phyloP scores from a whole-genome alignment of 2,329 filamentous ascomycete genomes.

The Dothiorella sarmentorum region DNA sequence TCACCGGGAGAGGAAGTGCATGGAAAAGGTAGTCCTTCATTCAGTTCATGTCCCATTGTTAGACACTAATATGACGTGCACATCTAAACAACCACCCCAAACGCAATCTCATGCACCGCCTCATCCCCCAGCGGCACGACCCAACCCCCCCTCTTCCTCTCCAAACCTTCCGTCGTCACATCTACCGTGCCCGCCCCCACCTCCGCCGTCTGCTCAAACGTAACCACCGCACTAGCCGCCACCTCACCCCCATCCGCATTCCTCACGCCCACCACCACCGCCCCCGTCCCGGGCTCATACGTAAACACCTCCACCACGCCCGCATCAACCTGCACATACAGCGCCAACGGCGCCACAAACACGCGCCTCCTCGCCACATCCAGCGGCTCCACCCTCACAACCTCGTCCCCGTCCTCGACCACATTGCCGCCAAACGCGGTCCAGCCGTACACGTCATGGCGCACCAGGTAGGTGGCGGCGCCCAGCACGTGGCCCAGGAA shows the following conservation, averaged over 20 bases:
- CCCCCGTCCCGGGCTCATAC: conserved; percentile 20
- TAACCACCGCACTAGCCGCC: conserved; percentile 20
- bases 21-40: background rate
- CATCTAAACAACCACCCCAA: no score
- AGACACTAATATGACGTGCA: background rate
- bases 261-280: conserved; percentile 18
- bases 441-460: conserved; percentile 46
- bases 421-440: conserved; percentile 50
- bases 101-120: conserved; percentile 19
- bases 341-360: conserved; percentile 42
- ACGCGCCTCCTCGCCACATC: conserved; percentile 49
- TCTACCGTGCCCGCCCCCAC: background rate
- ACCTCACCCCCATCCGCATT: conserved; percentile 22
- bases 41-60: background rate
- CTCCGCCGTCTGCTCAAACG: conserved; percentile 22
- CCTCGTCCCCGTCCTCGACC: conserved; percentile 20
- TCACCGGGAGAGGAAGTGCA: no score
- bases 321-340: background rate
- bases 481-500: conserved; percentile 53
- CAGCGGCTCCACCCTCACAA: conserved; percentile 39
- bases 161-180: conserved; percentile 21
- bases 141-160: conserved; percentile 23
- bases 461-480: conserved; percentile 49
- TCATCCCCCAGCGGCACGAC: conserved; percentile 22
- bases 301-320: background rate